Evolutionary conservation across 768 basidiomycete species (phyloP).

Genomic region (Hericium coralloides): DNA sequence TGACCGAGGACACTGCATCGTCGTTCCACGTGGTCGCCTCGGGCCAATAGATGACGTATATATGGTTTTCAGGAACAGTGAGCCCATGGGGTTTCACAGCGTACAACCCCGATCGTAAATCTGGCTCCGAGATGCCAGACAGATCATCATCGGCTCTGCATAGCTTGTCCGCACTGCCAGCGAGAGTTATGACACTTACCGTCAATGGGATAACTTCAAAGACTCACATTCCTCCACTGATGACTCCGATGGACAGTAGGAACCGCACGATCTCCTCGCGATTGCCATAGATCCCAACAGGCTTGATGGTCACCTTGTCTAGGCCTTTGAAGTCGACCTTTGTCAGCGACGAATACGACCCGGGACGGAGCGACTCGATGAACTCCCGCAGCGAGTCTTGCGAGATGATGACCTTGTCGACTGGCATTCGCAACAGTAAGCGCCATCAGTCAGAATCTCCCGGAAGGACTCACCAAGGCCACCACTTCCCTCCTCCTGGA

Average conservation of each 20-base stretch:
- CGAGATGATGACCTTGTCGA: constrained; percentile 55
- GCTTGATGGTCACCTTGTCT: constrained; percentile 36
- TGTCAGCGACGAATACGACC: constrained; percentile 44
- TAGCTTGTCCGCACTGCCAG: constrained; percentile 14
- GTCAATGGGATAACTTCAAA: neutral
- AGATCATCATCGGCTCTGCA: constrained; percentile 10
- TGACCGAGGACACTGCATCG: constrained; percentile 31
- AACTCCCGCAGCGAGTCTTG: constrained; percentile 40
- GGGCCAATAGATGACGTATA: constrained; percentile 54
- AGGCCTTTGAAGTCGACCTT: constrained; percentile 47
- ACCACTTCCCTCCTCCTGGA: neutral
- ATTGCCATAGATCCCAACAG: constrained; percentile 51
- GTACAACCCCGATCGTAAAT: constrained; percentile 46
- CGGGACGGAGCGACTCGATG: constrained; percentile 40
- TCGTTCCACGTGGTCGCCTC: constrained; percentile 53
- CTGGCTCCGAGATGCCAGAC: constrained; percentile 14
- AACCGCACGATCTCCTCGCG: constrained; percentile 41
- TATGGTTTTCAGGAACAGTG: neutral
- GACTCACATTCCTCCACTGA: constrained; percentile 34
- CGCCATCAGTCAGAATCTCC: neutral
- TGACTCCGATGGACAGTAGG: constrained; percentile 25
- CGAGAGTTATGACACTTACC: neutral
- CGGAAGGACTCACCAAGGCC: neutral
- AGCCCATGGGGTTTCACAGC: constrained; percentile 19
- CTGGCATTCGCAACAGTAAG: constrained; percentile 18